Evolutionary conservation across 2,329 filamentous ascomycete species (phyloP).

Genomic region (Colletotrichum lupini): DNA sequence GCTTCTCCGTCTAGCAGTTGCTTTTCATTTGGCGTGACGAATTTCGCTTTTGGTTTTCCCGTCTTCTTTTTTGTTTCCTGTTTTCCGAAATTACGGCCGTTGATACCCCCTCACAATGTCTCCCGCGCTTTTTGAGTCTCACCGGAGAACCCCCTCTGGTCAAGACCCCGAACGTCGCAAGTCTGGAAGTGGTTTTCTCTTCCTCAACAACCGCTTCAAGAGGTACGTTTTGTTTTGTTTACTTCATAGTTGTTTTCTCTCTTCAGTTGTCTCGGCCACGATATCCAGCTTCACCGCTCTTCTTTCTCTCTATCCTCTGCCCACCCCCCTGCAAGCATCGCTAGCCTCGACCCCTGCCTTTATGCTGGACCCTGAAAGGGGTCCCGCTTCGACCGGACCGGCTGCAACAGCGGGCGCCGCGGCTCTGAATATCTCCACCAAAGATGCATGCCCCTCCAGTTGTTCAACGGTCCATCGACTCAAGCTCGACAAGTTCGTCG

Average conservation of each 20-base stretch:
- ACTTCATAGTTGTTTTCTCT: constrained; percentile 1
- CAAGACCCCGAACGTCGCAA: constrained; percentile 28
- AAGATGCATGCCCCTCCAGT: neutral
- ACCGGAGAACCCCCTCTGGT: constrained; percentile 15
- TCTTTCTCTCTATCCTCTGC: constrained; percentile 8
- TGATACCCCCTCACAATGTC: constrained; percentile 33
- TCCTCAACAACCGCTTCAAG: constrained; percentile 34
- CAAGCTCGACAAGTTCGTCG: constrained; percentile 13
- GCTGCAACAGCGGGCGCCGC: constrained; percentile 20
- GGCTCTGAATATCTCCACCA: constrained; percentile 18
- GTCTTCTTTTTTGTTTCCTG: constrained; percentile 2
- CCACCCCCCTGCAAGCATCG: constrained; percentile 3
- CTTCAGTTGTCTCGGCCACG: constrained; percentile 24
- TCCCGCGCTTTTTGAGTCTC: constrained; percentile 28
- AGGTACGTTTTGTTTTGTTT: constrained; percentile 25
- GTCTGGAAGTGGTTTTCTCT: constrained; percentile 32
- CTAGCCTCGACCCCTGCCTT: constrained; percentile 22
- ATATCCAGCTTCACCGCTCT: constrained; percentile 27
- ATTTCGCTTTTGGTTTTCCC: constrained; percentile 5
- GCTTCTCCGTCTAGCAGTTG: constrained; percentile 10
- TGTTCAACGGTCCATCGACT: constrained; percentile 8
- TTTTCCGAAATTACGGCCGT: constrained; percentile 19
- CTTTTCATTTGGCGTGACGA: constrained; percentile 20
- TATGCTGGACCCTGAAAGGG: constrained; percentile 23
- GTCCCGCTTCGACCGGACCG: constrained; percentile 19